These are phyloP conservation scores for Populus hybrid DNA, from an alignment of 441 rosid genomes.

Conservation along the genomic window DNA sequence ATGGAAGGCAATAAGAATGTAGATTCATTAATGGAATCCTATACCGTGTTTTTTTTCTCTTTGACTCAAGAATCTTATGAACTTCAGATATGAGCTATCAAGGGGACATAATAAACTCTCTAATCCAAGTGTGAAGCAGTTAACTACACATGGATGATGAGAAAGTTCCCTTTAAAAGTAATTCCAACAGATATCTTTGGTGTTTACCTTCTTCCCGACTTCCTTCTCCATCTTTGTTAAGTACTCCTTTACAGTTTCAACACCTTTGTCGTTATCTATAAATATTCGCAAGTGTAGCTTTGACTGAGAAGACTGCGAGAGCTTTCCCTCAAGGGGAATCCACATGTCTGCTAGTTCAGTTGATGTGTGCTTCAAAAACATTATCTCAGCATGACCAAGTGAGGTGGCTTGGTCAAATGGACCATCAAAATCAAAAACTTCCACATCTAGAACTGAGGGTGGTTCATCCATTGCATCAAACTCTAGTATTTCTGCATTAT, in stretches of 20 bases:
- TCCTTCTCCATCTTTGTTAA: constrained; percentile 83
- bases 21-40: background rate
- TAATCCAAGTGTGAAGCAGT: background rate
- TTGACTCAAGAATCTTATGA: background rate
- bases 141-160: background rate
- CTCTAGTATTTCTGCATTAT: constrained; percentile 71
- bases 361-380: constrained; percentile 69
- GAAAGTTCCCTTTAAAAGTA: background rate
- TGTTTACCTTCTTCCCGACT: constrained; percentile 84
- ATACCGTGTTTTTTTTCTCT: background rate
- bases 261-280: constrained; percentile 74
- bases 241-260: constrained; percentile 67
- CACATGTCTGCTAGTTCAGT: constrained; percentile 73
- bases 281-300: constrained; percentile 75
- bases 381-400: constrained; percentile 83
- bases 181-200: constrained; percentile 2
- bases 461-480: constrained; percentile 96
- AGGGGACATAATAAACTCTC: background rate
- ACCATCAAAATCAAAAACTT: constrained; percentile 87
- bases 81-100: background rate
- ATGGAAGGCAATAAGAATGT: background rate
- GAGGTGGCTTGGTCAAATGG: constrained; percentile 87
- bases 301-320: constrained; percentile 73
- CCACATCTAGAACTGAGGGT: constrained; percentile 82
- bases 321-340: constrained; percentile 73